These are phyloP conservation scores for Pseudodiploospora longispora DNA, from an alignment of 2,329 filamentous ascomycete genomes.

Conservation along the genomic window DNA sequence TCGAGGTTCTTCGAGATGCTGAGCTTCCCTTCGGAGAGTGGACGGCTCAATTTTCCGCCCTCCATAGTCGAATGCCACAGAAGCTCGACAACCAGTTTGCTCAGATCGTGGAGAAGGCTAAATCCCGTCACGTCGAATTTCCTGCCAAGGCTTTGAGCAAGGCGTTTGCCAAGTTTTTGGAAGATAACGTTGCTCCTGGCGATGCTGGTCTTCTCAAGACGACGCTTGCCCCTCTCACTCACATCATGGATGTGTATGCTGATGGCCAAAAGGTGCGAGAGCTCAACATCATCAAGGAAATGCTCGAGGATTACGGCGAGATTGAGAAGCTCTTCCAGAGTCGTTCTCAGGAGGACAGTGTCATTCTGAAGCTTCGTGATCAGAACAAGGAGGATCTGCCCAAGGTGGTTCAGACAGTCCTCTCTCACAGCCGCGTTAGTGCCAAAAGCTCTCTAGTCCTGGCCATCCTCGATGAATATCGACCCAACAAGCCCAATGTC, in stretches of 20 bases:
- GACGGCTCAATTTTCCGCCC: slow-evolving; percentile 88
- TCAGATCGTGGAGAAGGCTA: slow-evolving; percentile 78
- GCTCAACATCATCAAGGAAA: slow-evolving; percentile 67
- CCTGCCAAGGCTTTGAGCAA: slow-evolving; percentile 81
- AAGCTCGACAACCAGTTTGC: slow-evolving; percentile 79
- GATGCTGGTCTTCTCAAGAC: slow-evolving; percentile 69
- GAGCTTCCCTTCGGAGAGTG: slow-evolving; percentile 95
- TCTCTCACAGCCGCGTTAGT: slow-evolving; percentile 87
- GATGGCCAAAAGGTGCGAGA: slow-evolving; percentile 91
- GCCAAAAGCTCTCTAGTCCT: slow-evolving; percentile 92
- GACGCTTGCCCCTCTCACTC: slow-evolving; percentile 66
- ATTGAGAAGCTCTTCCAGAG: slow-evolving; percentile 85
- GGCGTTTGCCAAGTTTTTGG: slow-evolving; percentile 78
- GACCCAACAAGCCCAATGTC: slow-evolving; percentile 84
- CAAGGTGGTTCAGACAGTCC: slow-evolving; percentile 77
- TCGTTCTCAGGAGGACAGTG: slow-evolving; percentile 85
- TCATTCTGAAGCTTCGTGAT: slow-evolving; percentile 87
- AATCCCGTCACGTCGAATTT: slow-evolving; percentile 74
- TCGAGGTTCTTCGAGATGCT: slow-evolving; percentile 81
- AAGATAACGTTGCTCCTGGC: slow-evolving; percentile 66
- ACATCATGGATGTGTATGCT: slow-evolving; percentile 70
- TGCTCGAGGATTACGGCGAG: slow-evolving; percentile 75
- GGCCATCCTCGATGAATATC: slow-evolving; percentile 88
- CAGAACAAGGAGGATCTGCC: slow-evolving; percentile 89
- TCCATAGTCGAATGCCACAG: slow-evolving; percentile 95